phyloP scores from a whole-genome alignment of 768 basidiomycete species.

The Boletales sp. region DNA sequence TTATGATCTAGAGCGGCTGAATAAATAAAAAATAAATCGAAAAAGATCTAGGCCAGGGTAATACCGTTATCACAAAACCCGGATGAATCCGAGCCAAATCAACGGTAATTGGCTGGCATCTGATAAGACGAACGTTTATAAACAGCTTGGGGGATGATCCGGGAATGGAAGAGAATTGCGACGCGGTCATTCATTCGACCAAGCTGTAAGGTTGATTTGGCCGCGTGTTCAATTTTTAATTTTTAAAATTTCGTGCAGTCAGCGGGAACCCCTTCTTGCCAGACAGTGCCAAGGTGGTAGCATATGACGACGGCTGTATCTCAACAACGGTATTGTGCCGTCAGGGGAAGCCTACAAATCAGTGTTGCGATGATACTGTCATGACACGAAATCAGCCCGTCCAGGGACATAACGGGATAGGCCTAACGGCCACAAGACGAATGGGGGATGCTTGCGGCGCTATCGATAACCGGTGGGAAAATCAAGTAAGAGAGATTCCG shows the following conservation, averaged over 20 bases:
- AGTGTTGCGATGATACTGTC: neutral
- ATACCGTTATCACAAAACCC: neutral
- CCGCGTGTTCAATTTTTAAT: neutral
- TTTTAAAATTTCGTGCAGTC: no score
- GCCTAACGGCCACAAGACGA: neutral
- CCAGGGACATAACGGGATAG: neutral
- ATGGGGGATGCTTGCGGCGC: neutral
- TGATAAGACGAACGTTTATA: no score
- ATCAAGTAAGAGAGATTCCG: neutral
- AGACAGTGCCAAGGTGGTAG: neutral
- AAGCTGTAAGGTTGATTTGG: neutral
- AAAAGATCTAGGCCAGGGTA: no score
- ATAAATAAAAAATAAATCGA: no score
- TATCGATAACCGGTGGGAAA: neutral
- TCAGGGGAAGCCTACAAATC: no score
- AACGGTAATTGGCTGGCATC: no score
- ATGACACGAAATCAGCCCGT: neutral
- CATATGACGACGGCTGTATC: no score
- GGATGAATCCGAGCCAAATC: neutral
- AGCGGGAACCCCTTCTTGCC: neutral
- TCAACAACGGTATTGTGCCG: no score
- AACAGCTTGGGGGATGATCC: neutral
- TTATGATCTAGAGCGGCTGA: no score
- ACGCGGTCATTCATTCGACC: neutral
- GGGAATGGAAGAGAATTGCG: constrained; percentile 1